Evolutionary conservation across 2,329 filamentous ascomycete species (phyloP).

Genomic region (Chaetomium globosum): DNA sequence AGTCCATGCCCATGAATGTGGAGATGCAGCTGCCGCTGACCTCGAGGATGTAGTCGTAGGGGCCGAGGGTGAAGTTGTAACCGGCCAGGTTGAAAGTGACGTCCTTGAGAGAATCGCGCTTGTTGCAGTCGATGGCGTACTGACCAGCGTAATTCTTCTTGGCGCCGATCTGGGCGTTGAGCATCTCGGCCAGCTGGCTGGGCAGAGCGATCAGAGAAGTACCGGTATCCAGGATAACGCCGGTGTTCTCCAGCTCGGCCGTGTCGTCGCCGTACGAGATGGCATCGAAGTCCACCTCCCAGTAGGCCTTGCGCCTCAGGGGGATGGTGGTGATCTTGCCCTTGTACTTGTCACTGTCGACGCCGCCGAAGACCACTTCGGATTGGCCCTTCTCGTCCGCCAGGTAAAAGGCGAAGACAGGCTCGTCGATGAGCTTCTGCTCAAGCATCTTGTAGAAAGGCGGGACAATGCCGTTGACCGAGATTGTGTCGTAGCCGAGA

Average conservation of each 20-base stretch:
- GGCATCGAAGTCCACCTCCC: constrained; percentile 95
- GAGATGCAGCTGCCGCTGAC: constrained; percentile 95
- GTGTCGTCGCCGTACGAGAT: constrained; percentile 85
- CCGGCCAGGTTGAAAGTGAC: constrained; percentile 88
- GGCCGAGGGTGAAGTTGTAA: constrained; percentile 86
- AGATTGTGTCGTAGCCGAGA: constrained; percentile 91
- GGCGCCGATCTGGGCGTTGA: constrained; percentile 96
- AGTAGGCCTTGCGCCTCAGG: constrained; percentile 97
- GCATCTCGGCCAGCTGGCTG: constrained; percentile 84
- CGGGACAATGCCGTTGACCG: constrained; percentile 92
- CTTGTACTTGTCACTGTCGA: constrained; percentile 53
- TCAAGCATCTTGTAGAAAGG: constrained; percentile 97
- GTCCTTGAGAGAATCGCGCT: constrained; percentile 81
- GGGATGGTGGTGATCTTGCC: constrained; percentile 93
- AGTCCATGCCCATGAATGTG: constrained; percentile 95
- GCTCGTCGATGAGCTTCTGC: constrained; percentile 85
- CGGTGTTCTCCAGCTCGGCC: constrained; percentile 89
- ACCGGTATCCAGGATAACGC: constrained; percentile 96
- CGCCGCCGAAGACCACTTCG: constrained; percentile 71
- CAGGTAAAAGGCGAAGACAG: constrained; percentile 96
- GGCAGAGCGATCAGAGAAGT: constrained; percentile 97
- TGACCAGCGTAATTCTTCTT: constrained; percentile 98
- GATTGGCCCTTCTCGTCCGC: constrained; percentile 73
- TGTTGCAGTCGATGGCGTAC: constrained; percentile 88
- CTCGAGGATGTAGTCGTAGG: constrained; percentile 95